phyloP scores from a whole-genome alignment of 2,329 filamentous ascomycete species.

The Aspergillus thermomutatus region DNA sequence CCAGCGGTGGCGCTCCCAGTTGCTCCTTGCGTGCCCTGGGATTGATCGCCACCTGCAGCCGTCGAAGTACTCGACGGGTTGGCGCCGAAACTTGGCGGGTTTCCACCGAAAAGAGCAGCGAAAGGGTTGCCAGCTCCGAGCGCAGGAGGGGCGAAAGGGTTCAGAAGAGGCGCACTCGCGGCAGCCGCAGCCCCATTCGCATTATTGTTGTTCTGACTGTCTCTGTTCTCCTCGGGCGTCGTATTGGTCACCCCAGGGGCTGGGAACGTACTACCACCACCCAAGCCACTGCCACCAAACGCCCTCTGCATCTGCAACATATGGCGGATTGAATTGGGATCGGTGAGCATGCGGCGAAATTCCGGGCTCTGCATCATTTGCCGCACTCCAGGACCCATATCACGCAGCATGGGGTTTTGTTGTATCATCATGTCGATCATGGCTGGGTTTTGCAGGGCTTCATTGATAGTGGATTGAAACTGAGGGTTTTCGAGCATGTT shows the following conservation, averaged over 20 bases:
- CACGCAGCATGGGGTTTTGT: conserved; percentile 76
- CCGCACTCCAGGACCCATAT: conserved; percentile 68
- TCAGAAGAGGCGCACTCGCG: conserved; percentile 34
- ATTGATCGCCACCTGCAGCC: conserved; percentile 24
- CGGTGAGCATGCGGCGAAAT: conserved; percentile 89
- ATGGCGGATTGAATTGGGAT: conserved; percentile 77
- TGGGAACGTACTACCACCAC: conserved; percentile 64
- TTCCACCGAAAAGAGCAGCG: conserved; percentile 54
- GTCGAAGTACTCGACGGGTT: conserved; percentile 31
- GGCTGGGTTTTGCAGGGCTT: conserved; percentile 90
- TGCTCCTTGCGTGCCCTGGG: conserved; percentile 29
- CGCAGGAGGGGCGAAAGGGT: conserved; percentile 27
- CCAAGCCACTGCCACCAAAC: conserved; percentile 53
- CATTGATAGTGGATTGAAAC: conserved; percentile 83
- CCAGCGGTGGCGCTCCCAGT: conserved; percentile 27
- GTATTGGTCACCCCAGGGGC: conserved; percentile 90
- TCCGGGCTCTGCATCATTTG: conserved; percentile 85
- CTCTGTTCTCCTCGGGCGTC: conserved; percentile 57
- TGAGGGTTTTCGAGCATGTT: conserved; percentile 86
- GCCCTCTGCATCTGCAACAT: conserved; percentile 76
- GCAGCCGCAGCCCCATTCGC: conserved; percentile 36
- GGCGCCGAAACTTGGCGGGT: conserved; percentile 22
- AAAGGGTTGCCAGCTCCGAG: conserved; percentile 55
- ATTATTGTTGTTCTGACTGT: conserved; percentile 34
- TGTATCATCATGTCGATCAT: conserved; percentile 95